Evolutionary conservation across 352 stramenopile species (phyloP), one percentile per base, ranked within the genome.

Genomic region (Globisporangium cylindrosporum): DNA sequence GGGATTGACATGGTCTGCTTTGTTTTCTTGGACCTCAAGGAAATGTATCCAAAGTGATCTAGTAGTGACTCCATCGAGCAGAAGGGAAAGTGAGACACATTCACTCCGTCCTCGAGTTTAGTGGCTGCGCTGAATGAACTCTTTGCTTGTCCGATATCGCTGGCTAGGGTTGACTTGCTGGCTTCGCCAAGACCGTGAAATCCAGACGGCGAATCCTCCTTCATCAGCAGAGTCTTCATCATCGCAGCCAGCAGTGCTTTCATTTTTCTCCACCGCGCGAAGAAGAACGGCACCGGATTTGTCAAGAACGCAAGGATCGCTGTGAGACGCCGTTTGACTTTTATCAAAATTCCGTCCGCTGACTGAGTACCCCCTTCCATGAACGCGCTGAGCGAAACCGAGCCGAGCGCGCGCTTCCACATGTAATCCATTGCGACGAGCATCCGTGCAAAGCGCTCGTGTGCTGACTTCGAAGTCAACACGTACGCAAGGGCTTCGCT

Each of bases 341-440:
- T 75, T 22, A 22, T 59, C 68, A 53, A 71, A 1, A 78, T 59
- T 12, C 51, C 67, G 38, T 78, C 71, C 0, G 68, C 54, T 15
- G 66, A 56, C 49, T 71, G 63, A 8, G 55, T 64, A 1, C 67
- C 66, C 14, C 62, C 67, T n/a, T 62, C 62, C 77, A 87, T 82
- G 5, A 73, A 74, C 15, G 34, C 70, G 22, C 68, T 67, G 3
- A 85, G 60, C 10, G 65, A 69, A 4, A 34, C 59, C 0, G 56
- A 43, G 1, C 75, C 73, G 22, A 88, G 68, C 0, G 75, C 69
- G 2, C 79, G 66, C 46, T 65, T 67, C 79, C 79, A 88, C 46
- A 77, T 75, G 67, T 84, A 88, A 22, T 75, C 67, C 60, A 80
- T 80, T 1, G 77, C 75, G 15, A 79, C 46, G 9, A 85, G 67